Evolutionary conservation across 2,329 filamentous ascomycete genomes (phyloP), one percentile per base, ranked within the genome.

Genomic region (Akanthomyces dipterigenus): DNA sequence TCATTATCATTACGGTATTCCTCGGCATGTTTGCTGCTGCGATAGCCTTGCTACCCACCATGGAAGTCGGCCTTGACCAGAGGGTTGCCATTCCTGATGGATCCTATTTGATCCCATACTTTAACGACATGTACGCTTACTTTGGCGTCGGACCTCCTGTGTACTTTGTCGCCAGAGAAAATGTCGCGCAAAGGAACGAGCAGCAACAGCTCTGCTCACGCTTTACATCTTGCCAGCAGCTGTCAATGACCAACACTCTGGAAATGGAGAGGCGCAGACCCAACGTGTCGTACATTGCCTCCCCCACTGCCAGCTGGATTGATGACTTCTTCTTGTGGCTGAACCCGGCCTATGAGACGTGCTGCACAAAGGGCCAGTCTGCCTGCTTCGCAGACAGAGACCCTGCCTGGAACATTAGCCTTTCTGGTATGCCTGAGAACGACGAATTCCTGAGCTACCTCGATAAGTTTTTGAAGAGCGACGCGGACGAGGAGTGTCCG

Each of bases 321-420:
- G 95, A 99, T 66, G 95, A 99, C 71, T 98, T 91, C 76, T 91
- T 98, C 76, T 83, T 91, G 63, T 99, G 95, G 93, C 79, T 98
- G n/a, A 96, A 98, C 67, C 95, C 95, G 0, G 83, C 91, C 48
- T 76, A 77, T 24, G 89, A 92, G 49, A 77, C 82, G 55, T 87
- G 82, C 76, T 97, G 90, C 68, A 81, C 89, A 42, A 87, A 93
- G 63, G 71, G 85, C 55, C 84, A 84, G 50, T 78, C 86, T 67
- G 80, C 88, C 1, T 99, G 95, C 75, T 97, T 99, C 70, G 85
- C 84, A 28, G 80, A 87, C 64, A 87, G 93, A 46, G 75, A 87
- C 22, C 91, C 91, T 2, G 78, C 88, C 0, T 99, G 93, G 93
- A 97, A 96, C 69, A 88, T 92, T 55, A 93, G 90, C 0, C 81